Base-by-base conservation (phyloP, 108 stramenopile genomes). In the Skeletonema tropicum region DNA sequence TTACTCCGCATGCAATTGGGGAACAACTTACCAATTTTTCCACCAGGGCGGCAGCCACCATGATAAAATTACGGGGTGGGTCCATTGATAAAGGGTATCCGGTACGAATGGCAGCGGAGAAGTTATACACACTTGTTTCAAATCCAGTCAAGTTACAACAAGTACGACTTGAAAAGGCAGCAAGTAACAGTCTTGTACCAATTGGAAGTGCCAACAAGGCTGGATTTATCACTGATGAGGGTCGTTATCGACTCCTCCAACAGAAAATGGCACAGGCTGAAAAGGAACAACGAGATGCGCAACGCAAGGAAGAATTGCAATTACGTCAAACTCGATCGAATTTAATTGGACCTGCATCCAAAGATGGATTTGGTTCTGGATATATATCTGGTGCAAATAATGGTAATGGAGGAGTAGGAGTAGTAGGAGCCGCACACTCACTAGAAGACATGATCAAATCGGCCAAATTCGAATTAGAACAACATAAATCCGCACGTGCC, bases 361-460 rank as follows among this genome's bases (percentile, higher is more conserved):
- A 26, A 5, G 83, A 76, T 71, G 73, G 73, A 4, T 81, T 81
- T 65, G 83, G 83, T 11, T 73, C 73, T 11, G 80, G 80, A 35
- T 74, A 73, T n/a, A 41, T 66, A 29, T 11, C 10, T 41, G 41
- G 8, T 13, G 13, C 55, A 12, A 33, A 17, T 14, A 32, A 32
- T 23, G 46, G 64, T 6, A 38, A 32, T 3, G 2, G 7, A 19
- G 17, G 17, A 10, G 2, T 0, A 10, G 3, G 4, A 55, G 83
- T 83, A 3, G 83, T 83, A 1, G 83, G 83, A 31, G 83, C 83
- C 3, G 83, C 83, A 12, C 73, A 83, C 59, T 66, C 66, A 23
- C 63, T 83, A 8, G 78, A 79, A 55, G 83, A 83, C 33, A 83
- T 83, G 83, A 79, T 83, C 26, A 61, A 76, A 58, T 64, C 74